These are phyloP conservation scores for Inga oerstediana DNA, from an alignment of 306 rosid genomes.

Conservation along the genomic window DNA sequence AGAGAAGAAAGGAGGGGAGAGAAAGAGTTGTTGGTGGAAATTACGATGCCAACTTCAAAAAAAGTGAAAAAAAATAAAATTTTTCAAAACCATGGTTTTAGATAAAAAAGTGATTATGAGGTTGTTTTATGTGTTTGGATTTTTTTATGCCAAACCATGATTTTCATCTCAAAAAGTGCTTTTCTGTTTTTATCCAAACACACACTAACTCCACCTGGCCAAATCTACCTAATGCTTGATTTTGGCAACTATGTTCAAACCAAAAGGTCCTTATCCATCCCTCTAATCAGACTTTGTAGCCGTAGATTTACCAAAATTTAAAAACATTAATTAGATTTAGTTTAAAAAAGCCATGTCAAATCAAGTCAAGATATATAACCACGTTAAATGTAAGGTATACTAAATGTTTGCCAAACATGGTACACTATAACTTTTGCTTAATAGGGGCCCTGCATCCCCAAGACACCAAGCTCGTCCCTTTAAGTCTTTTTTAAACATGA, in stretches of 20 bases:
- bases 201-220: background rate
- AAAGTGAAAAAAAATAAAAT: too few relatives aligned
- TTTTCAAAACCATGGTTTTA: too few relatives aligned
- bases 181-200: too few relatives aligned
- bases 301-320: background rate
- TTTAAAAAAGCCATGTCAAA: background rate
- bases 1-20: too few relatives aligned
- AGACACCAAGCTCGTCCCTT: too few relatives aligned
- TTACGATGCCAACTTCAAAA: too few relatives aligned
- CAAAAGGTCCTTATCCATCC: background rate
- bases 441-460: background rate
- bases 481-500: too few relatives aligned
- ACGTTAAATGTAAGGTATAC: background rate
- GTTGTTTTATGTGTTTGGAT: too few relatives aligned
- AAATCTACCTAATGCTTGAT: background rate
- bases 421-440: background rate
- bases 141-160: too few relatives aligned
- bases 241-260: background rate
- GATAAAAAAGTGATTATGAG: too few relatives aligned
- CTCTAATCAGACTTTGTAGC: background rate
- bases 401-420: background rate
- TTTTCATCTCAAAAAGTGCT: too few relatives aligned
- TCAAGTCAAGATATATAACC: background rate
- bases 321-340: background rate
- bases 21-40: too few relatives aligned